Base-by-base conservation (phyloP, 208 protist genomes). In the Trypanosoma cruzi region DNA sequence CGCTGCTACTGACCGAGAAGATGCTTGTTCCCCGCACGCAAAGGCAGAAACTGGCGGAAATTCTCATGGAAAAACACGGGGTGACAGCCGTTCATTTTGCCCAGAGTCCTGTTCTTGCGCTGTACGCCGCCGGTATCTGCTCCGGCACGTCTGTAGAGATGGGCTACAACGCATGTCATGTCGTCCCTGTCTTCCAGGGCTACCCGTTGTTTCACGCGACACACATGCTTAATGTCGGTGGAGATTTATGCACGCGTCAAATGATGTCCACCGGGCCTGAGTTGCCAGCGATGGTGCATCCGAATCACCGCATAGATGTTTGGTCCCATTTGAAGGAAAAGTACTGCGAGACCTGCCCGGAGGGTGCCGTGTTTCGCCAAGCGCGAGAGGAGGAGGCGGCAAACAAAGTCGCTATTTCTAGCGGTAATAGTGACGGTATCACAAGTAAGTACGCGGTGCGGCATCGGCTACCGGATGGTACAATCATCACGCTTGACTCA, bases 141-240 rank as follows among this genome's bases (percentile, higher is more conserved):
- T 97, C 83, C 24, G 95, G 95, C 42, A 65, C 97, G 18, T 85
- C 92, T 3, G 82, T 99, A 11, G 98, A 99, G 65, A 88, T 97
- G 64, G 98, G 98, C 37, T 90, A 99, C 83, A 95, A 97, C 71
- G 97, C 98, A 29, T 96, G 97, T 73, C 97, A 99, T 84, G 97
- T 98, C 22, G 96, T 99, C 36, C 98, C 99, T 64, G 98, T 99
- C 68, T 99, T 98, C 84, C 98, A 99, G 81, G 97, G 97, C 54
- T 92, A 95, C 48, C 83, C 92, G 5, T 83, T 98, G 28, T 96
- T 97, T 71, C 95, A 99, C 76, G 89, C 94, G n/a, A 95, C 87
- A 14, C 80, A 90, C 57, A 77, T 81, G 54, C 63, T 98, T 6
- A 75, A 91, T 22, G 46, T 98, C 29, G 95, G 86, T 44, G 97